Evolutionary conservation across 2,329 filamentous ascomycete genomes (phyloP).

Genomic region (Emericellopsis cladophorae): DNA sequence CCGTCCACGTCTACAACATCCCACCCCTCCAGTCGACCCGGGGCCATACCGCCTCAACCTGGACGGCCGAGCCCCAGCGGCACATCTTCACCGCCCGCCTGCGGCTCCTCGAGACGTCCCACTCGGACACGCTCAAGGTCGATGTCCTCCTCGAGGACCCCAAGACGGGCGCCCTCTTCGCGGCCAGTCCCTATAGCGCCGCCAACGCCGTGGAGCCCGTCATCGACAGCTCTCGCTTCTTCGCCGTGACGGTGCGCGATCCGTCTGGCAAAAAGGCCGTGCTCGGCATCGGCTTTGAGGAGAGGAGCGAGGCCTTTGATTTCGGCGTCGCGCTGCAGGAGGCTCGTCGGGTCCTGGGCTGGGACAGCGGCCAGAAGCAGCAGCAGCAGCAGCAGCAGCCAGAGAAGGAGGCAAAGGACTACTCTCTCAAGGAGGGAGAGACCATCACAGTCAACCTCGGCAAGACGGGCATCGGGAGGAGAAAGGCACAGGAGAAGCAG

Average conservation of each 20-base stretch:
- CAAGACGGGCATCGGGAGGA: slow-evolving; percentile 34
- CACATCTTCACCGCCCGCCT: slow-evolving; percentile 80
- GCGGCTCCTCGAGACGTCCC: slow-evolving; percentile 63
- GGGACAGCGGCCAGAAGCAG: slow-evolving; percentile 27
- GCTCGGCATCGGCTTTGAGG: slow-evolving; percentile 78
- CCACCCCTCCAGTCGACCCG: slow-evolving; percentile 66
- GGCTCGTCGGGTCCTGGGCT: slow-evolving; percentile 55
- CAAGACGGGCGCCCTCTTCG: slow-evolving; percentile 62
- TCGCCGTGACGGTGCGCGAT: slow-evolving; percentile 69
- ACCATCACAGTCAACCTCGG: slow-evolving; percentile 74
- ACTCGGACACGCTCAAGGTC: slow-evolving; percentile 40
- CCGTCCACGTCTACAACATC: slow-evolving; percentile 79
- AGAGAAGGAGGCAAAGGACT: slow-evolving; percentile 39
- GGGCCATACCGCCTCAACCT: slow-evolving; percentile 65
- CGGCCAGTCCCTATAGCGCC: slow-evolving; percentile 65
- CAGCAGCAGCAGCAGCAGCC: slow-evolving; percentile 17
- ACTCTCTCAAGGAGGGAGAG: slow-evolving; percentile 79
- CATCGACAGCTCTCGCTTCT: slow-evolving; percentile 71
- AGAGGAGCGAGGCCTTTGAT: slow-evolving; percentile 75
- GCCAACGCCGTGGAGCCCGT: slow-evolving; percentile 60
- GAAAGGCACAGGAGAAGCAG: slow-evolving; percentile 9
- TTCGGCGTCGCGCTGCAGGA: slow-evolving; percentile 73
- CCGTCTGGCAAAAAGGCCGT: slow-evolving; percentile 64
- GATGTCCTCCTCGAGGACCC: slow-evolving; percentile 73
- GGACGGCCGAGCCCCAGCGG: slow-evolving; percentile 58